Conservation (phyloP, 2,329 filamentous ascomycete genomes). For the Biscogniauxia marginata region DNA sequence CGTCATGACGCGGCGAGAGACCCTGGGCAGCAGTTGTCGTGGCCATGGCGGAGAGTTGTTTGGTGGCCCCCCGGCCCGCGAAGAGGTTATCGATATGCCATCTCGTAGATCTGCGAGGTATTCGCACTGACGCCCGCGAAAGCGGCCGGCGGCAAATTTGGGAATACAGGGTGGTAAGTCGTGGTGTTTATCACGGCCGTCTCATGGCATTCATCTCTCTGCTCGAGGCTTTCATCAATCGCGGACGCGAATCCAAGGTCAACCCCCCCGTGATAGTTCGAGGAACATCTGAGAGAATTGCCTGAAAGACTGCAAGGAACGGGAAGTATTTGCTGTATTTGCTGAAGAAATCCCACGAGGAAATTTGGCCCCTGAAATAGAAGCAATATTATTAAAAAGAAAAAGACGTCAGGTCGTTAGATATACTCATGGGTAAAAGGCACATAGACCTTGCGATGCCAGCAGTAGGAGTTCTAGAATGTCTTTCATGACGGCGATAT, state of each 20-base stretch:
- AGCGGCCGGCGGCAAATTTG: slow-evolving; percentile 32
- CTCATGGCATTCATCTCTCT: slow-evolving; percentile 24
- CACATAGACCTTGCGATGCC: background rate
- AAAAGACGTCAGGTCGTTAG: background rate
- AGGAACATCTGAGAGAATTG: slow-evolving; percentile 8
- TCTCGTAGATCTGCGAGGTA: slow-evolving; percentile 36
- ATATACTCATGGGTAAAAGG: no score
- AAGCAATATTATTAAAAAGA: background rate
- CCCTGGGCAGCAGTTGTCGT: slow-evolving; percentile 23
- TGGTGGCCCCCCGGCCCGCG: slow-evolving; percentile 38
- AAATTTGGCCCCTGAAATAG: slow-evolving; percentile 2
- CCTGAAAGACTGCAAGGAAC: no score
- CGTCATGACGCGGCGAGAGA: slow-evolving; percentile 25
- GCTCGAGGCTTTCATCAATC: slow-evolving; percentile 7
- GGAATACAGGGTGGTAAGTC: slow-evolving; percentile 34
- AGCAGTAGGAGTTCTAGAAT: background rate
- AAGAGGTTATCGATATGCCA: slow-evolving; percentile 41
- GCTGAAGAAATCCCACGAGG: background rate
- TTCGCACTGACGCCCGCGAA: slow-evolving; percentile 44
- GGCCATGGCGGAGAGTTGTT: slow-evolving; percentile 22
- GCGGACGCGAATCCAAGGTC: slow-evolving; percentile 5
- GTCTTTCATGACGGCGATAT: slow-evolving; percentile 24
- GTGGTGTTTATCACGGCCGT: slow-evolving; percentile 12
- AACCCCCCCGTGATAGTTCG: slow-evolving; percentile 2
- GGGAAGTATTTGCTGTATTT: no score